Percentiles rank a stretch among this genome's conserved stretches.
Conservation (phyloP, 1,139 yeast genomes). For the Candida sp. region DNA sequence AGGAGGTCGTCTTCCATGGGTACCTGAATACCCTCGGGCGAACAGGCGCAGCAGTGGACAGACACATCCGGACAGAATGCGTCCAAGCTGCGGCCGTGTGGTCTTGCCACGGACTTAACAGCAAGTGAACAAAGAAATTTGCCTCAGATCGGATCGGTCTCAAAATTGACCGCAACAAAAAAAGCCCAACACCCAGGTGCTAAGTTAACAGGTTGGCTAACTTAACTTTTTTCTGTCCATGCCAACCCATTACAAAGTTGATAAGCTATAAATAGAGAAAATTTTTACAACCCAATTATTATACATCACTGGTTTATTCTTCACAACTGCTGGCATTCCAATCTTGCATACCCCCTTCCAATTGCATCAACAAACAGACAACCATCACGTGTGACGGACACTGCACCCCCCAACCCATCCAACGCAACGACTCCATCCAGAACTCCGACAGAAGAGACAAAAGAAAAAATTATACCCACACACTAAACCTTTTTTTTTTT, state of each 20-base stretch:
- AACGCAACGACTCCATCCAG: too few species aligned
- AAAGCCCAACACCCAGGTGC: neutral
- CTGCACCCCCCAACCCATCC: too few species aligned
- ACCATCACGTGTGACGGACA: neutral
- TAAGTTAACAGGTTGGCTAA: neutral
- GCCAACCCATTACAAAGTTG: neutral
- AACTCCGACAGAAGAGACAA: neutral
- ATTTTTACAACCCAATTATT: neutral
- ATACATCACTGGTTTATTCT: too few species aligned
- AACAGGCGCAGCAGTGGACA: too few species aligned
- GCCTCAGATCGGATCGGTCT: neutral
- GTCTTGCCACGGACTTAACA: too few species aligned
- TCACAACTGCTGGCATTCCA: too few species aligned
- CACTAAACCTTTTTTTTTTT: neutral
- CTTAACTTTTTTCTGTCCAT: neutral
- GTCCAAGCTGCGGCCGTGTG: too few species aligned
- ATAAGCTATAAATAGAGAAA: neutral
- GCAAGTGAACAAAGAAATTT: too few species aligned
- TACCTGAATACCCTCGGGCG: neutral
- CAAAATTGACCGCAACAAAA: neutral
- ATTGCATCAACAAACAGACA: too few species aligned
- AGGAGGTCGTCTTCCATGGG: neutral
- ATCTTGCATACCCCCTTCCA: too few species aligned
- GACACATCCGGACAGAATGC: too few species aligned
- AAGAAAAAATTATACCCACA: neutral